Evolutionary conservation across 2,329 filamentous ascomycete genomes (phyloP).

Genomic region (Zasmidium citrigriseum): DNA sequence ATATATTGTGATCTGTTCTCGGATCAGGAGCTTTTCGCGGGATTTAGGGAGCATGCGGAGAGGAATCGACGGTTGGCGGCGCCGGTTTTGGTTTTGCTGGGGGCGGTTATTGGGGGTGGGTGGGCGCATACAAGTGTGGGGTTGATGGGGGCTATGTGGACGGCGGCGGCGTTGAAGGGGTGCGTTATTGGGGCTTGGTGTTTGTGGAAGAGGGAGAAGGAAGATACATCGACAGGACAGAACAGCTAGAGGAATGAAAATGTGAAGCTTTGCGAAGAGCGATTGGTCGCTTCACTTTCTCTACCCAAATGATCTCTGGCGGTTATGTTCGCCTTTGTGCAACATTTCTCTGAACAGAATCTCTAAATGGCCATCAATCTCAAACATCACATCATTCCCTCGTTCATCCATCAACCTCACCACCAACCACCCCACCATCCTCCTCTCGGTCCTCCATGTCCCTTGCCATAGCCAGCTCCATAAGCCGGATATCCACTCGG

Average conservation of each 20-base stretch:
- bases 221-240: slow-evolving; percentile 9
- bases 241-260: neutral
- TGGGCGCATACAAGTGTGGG: slow-evolving; percentile 56
- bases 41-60: slow-evolving; percentile 48
- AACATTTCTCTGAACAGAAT: neutral
- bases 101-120: slow-evolving; percentile 56
- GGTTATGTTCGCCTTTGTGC: neutral
- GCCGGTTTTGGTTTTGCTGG: slow-evolving; percentile 53
- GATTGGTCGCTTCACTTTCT: neutral
- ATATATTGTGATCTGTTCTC: slow-evolving; percentile 80
- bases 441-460: neutral
- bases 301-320: neutral
- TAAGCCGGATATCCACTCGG: slow-evolving; percentile 2
- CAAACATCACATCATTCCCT: neutral
- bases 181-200: slow-evolving; percentile 42
- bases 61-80: slow-evolving; percentile 55
- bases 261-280: neutral
- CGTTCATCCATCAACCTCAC: neutral
- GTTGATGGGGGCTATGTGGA: slow-evolving; percentile 54
- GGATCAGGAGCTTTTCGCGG: slow-evolving; percentile 55
- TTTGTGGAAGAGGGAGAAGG: slow-evolving; percentile 42
- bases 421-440: neutral
- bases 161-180: slow-evolving; percentile 43
- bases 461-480: neutral
- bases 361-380: neutral